These are phyloP conservation scores for Amanita pallidorosea DNA, from an alignment of 768 basidiomycete species.

Conservation along the genomic window DNA sequence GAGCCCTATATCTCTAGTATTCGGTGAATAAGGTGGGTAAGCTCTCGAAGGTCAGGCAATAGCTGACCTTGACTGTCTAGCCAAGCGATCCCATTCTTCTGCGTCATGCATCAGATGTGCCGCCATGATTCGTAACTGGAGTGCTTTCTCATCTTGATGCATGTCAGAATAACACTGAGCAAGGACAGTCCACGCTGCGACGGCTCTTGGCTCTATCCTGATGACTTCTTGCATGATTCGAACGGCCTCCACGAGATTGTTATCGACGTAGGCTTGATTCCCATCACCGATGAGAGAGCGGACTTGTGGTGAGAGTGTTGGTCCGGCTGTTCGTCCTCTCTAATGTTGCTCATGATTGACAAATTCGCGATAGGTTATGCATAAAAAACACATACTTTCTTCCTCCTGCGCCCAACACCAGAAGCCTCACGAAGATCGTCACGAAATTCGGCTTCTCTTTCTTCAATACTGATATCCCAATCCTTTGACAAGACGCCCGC, in stretches of 20 bases:
- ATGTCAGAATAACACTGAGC: slow-evolving; percentile 75
- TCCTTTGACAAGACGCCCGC: slow-evolving; percentile 45
- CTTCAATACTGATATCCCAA: slow-evolving; percentile 68
- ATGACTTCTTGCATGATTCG: slow-evolving; percentile 87
- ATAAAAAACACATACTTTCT: slow-evolving; percentile 25
- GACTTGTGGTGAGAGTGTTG: slow-evolving; percentile 59
- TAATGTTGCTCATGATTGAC: slow-evolving; percentile 12
- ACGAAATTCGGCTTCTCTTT: slow-evolving; percentile 57
- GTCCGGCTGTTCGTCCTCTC: slow-evolving; percentile 36
- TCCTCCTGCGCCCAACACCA: slow-evolving; percentile 51
- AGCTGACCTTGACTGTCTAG: slow-evolving; percentile 55
- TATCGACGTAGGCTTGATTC: slow-evolving; percentile 77
- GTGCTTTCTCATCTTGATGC: slow-evolving; percentile 54
- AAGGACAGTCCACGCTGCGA: slow-evolving; percentile 79
- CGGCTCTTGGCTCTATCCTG: slow-evolving; percentile 81
- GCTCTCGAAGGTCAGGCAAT: neutral
- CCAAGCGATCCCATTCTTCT: slow-evolving; percentile 83
- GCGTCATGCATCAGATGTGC: slow-evolving; percentile 79
- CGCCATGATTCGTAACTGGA: slow-evolving; percentile 82
- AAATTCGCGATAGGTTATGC: neutral
- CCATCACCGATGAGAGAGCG: slow-evolving; percentile 72
- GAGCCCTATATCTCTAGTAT: slow-evolving; percentile 50
- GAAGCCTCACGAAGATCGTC: slow-evolving; percentile 68
- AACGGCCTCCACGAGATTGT: slow-evolving; percentile 55
- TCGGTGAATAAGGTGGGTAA: neutral